phyloP scores from a whole-genome alignment of 2,329 filamentous ascomycete species.

The Immersiporthe knoxdaviesiana region DNA sequence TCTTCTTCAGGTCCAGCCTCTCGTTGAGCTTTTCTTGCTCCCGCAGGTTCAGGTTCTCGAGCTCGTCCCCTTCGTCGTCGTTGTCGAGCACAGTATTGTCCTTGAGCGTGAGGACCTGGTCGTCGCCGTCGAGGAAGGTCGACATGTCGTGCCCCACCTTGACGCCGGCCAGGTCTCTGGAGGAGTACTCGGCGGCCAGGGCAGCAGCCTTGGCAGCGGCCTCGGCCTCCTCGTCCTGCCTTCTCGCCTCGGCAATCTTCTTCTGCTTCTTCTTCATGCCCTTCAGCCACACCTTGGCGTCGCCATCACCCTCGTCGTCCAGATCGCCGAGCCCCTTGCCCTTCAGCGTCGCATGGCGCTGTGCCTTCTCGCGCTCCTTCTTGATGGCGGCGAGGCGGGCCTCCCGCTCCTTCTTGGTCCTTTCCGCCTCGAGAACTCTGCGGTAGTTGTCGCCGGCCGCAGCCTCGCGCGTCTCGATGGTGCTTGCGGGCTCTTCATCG shows the following conservation, averaged over 20 bases:
- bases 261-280: slow-evolving; percentile 93
- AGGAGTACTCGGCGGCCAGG: slow-evolving; percentile 72
- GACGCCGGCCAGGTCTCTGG: slow-evolving; percentile 84
- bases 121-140: slow-evolving; percentile 79
- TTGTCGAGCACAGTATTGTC: slow-evolving; percentile 84
- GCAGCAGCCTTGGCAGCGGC: slow-evolving; percentile 71
- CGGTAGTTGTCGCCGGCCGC: slow-evolving; percentile 74
- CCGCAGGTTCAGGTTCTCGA: slow-evolving; percentile 75
- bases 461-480: slow-evolving; percentile 78
- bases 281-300: slow-evolving; percentile 85
- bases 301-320: slow-evolving; percentile 66
- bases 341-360: slow-evolving; percentile 74
- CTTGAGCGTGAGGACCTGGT: slow-evolving; percentile 93
- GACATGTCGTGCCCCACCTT: slow-evolving; percentile 87
- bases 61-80: slow-evolving; percentile 86
- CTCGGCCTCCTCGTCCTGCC: slow-evolving; percentile 74
- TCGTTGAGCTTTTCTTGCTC: slow-evolving; percentile 76
- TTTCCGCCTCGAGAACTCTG: slow-evolving; percentile 69
- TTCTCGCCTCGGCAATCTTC: slow-evolving; percentile 79
- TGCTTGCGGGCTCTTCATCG: slow-evolving; percentile 77
- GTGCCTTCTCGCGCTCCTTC: slow-evolving; percentile 82
- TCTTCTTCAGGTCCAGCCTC: slow-evolving; percentile 84
- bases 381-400: slow-evolving; percentile 82
- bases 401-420: slow-evolving; percentile 76
- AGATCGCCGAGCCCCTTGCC: slow-evolving; percentile 83